Conservation (phyloP, 2,329 filamentous ascomycete species). For the Emmonsia crescens region DNA sequence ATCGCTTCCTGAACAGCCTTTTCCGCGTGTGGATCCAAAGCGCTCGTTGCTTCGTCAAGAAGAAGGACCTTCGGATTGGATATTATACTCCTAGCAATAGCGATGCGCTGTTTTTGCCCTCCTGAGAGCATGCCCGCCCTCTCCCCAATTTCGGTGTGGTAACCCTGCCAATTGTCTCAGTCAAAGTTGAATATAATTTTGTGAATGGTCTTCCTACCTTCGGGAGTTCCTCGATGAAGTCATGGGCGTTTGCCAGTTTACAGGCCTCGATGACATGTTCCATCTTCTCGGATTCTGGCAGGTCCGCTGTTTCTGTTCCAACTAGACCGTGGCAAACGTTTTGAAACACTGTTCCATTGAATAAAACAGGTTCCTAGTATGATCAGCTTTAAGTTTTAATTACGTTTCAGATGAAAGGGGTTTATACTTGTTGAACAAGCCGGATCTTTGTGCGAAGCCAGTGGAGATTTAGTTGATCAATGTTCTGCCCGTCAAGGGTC, state of each 20-base stretch:
- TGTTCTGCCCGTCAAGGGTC: slow-evolving; percentile 38
- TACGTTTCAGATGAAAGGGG: neutral
- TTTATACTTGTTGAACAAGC: slow-evolving; percentile 35
- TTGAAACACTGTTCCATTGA: slow-evolving; percentile 66
- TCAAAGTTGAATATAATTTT: neutral
- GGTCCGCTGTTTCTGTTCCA: slow-evolving; percentile 58
- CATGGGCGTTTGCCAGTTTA: slow-evolving; percentile 76
- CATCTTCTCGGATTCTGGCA: slow-evolving; percentile 51
- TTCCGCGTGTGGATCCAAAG: slow-evolving; percentile 76
- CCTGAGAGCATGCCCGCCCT: slow-evolving; percentile 76
- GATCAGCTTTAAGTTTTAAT: neutral
- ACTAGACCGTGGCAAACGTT: slow-evolving; percentile 75
- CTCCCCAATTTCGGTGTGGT: slow-evolving; percentile 79
- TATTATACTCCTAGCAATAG: slow-evolving; percentile 72
- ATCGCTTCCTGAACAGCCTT: slow-evolving; percentile 76
- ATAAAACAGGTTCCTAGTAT: slow-evolving; percentile 69
- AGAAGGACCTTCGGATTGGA: slow-evolving; percentile 76
- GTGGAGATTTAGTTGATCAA: slow-evolving; percentile 39
- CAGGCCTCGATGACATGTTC: slow-evolving; percentile 62
- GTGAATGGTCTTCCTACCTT: slow-evolving; percentile 32
- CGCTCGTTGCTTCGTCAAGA: slow-evolving; percentile 79
- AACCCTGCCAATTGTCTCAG: slow-evolving; percentile 38
- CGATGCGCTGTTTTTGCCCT: slow-evolving; percentile 84
- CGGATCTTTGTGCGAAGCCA: slow-evolving; percentile 35
- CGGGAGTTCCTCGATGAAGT: slow-evolving; percentile 66